Base-by-base conservation (phyloP, 1,284 basidiomycete species). In the Boletus nobilissimus region DNA sequence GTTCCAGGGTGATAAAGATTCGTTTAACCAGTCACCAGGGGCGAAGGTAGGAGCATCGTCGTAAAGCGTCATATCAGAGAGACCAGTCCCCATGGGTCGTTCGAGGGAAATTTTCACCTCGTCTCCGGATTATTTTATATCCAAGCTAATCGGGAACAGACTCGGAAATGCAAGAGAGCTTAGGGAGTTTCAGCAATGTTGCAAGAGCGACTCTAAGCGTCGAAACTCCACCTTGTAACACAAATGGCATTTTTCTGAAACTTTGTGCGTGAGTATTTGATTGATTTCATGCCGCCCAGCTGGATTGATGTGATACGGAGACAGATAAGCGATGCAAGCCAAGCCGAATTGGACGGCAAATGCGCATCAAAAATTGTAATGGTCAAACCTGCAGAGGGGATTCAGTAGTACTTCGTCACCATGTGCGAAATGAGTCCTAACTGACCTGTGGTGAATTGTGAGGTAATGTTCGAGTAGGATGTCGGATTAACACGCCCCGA, bases 231-330 rank as follows among this genome's bases (percentile, higher is more conserved):
- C 39, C 26, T 38, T 46, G 40, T 72, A 65, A 65, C 40, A 36
- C 40, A 38, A 60, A 16, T 43, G 72, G 48, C n/a, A 51, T 66
- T 67, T 68, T 29, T 63, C 72, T 70, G 48, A 43, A 73, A 57
- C 39, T 43, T 39, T 57, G 34, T 18, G 51, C 32, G 64, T 34
- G 65, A 36, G 39, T 22, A 43, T 60, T 66, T n/a, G 66, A 73
- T 32, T 57, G 51, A 57, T 60, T 36, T 43, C 18, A 71, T 70
- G 51, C 48, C 24, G 19, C 65, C 48, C 54, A 40, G 19, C 39
- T 48, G 51, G 18, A 70, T 43, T n/a, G 39, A 43, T 70, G n/a
- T 8, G 64, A 40, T 57, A 24, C n/a, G 4, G 32, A 73, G 34
- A 40, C 38, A 24, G 26, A 29, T 26, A 72, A 72, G 71, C 36